phyloP scores from a whole-genome alignment of 768 basidiomycete genomes.

The Pisolithus tinctorius region DNA sequence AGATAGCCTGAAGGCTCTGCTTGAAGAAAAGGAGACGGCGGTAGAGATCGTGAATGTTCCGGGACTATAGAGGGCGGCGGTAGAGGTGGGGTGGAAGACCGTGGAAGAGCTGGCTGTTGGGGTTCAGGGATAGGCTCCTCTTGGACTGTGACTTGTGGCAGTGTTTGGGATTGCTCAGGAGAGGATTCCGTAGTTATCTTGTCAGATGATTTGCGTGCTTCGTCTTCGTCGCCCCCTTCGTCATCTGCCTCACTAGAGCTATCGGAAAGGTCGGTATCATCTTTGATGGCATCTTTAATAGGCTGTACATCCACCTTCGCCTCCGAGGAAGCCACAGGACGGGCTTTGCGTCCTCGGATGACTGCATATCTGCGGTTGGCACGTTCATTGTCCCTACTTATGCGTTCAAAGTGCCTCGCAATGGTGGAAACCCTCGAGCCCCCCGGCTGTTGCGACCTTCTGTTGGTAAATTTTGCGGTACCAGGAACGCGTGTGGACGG shows the following conservation, averaged over 20 bases:
- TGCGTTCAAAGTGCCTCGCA: constrained; percentile 84
- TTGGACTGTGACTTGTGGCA: constrained; percentile 14
- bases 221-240: constrained; percentile 57
- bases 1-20: constrained; percentile 32
- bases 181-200: constrained; percentile 21
- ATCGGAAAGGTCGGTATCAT: constrained; percentile 69
- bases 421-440: constrained; percentile 81
- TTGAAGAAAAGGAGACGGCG: constrained; percentile 51
- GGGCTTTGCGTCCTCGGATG: constrained; percentile 77
- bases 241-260: constrained; percentile 61
- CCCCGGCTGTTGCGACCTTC: constrained; percentile 41
- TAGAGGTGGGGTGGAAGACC: constrained; percentile 18
- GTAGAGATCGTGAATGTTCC: constrained; percentile 23
- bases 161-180: constrained; percentile 27
- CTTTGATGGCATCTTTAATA: constrained; percentile 88
- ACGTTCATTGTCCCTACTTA: constrained; percentile 67
- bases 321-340: constrained; percentile 84
- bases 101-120: constrained; percentile 22
- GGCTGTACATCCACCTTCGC: constrained; percentile 86
- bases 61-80: constrained; percentile 19
- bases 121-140: constrained; percentile 4
- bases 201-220: constrained; percentile 27
- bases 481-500: constrained; percentile 35
- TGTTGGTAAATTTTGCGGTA: constrained; percentile 44
- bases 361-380: constrained; percentile 77